A percentile compares a stretch with the other conserved stretches of the same genome.
phyloP scores from a whole-genome alignment of 805 yeast genomes.

The Saturnispora silvae region DNA sequence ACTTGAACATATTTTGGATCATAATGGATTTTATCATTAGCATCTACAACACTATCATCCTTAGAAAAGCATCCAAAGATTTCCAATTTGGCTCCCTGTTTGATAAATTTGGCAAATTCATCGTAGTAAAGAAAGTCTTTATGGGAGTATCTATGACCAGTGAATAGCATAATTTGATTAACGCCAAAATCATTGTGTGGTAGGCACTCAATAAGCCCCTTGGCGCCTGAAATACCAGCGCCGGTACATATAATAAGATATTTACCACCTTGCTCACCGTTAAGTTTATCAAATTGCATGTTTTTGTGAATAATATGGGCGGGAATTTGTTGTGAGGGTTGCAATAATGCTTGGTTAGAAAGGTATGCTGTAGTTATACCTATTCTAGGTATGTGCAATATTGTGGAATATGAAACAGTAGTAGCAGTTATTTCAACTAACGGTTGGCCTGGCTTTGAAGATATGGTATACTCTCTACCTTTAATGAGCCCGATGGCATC shows the following conservation, averaged over 20 bases:
- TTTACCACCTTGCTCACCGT: too few relatives aligned
- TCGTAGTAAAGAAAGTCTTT: slow-evolving; percentile 68
- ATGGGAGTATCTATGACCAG: slow-evolving; percentile 58
- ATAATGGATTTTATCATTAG: slow-evolving; percentile 15
- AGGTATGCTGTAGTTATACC: slow-evolving; percentile 83
- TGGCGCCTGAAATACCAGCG: slow-evolving; percentile 93
- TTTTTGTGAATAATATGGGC: slow-evolving; percentile 41
- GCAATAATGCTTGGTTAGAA: slow-evolving; percentile 36
- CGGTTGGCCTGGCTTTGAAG: slow-evolving; percentile 37
- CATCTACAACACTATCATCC: slow-evolving; percentile 35
- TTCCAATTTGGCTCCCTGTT: too few relatives aligned
- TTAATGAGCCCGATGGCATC: slow-evolving; percentile 72
- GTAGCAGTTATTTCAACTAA: slow-evolving; percentile 66
- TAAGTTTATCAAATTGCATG: slow-evolving; percentile 26
- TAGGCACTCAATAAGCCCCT: slow-evolving; percentile 53
- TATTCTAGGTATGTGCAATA: slow-evolving; percentile 58
- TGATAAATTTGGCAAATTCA: too few relatives aligned
- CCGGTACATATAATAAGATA: slow-evolving; percentile 82
- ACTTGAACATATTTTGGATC: slow-evolving; percentile 67
- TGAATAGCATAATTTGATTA: slow-evolving; percentile 41
- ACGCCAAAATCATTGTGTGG: slow-evolving; percentile 16
- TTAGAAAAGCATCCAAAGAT: slow-evolving; percentile 33
- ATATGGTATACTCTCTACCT: slow-evolving; percentile 80
- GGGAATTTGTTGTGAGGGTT: slow-evolving; percentile 37
- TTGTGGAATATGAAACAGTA: slow-evolving; percentile 77